A percentile compares a stretch with the other conserved stretches of the same genome.
phyloP scores from a whole-genome alignment of 805 yeast species.

The Yarrowia osloensis region DNA sequence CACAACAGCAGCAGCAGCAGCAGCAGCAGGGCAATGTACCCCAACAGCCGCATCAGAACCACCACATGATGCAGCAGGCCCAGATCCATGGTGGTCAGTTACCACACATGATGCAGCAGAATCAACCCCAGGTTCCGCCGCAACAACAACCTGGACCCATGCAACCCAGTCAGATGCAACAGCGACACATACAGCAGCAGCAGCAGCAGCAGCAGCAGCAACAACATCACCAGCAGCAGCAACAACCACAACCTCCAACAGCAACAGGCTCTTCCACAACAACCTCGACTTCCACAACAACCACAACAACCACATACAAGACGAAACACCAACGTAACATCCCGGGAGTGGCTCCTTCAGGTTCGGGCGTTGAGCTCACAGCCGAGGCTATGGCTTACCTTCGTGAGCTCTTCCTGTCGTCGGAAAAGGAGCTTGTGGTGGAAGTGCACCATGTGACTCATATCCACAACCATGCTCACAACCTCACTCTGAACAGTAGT shows the following conservation, averaged over 20 bases:
- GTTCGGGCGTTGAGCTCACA: background rate
- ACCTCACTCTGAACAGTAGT: conserved; percentile 2
- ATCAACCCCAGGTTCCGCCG: background rate
- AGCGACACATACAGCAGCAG: conserved; percentile 7
- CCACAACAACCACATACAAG: conserved; percentile 18
- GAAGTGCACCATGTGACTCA: conserved; percentile 35
- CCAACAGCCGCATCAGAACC: conserved; percentile 10
- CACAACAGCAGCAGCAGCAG: conserved; percentile 10
- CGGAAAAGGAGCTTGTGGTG: conserved; percentile 17
- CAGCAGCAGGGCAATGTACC: background rate
- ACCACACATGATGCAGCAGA: conserved; percentile 9
- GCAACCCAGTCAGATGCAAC: conserved; percentile 28
- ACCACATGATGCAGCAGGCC: conserved; percentile 19
- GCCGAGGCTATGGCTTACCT: conserved; percentile 23
- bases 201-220: background rate
- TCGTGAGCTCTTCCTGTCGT: conserved; percentile 10
- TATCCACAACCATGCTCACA: conserved; percentile 41
- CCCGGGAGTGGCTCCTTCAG: conserved; percentile 11
- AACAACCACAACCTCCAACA: conserved; percentile 19
- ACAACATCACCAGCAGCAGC: background rate
- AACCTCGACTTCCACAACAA: conserved; percentile 22
- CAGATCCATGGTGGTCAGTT: conserved; percentile 12
- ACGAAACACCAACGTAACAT: conserved; percentile 9
- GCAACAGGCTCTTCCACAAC: conserved; percentile 5
- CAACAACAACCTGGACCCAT: conserved; percentile 23